Evolutionary conservation across 805 yeast genomes (phyloP).

Genomic region (Starmerella powellii): DNA sequence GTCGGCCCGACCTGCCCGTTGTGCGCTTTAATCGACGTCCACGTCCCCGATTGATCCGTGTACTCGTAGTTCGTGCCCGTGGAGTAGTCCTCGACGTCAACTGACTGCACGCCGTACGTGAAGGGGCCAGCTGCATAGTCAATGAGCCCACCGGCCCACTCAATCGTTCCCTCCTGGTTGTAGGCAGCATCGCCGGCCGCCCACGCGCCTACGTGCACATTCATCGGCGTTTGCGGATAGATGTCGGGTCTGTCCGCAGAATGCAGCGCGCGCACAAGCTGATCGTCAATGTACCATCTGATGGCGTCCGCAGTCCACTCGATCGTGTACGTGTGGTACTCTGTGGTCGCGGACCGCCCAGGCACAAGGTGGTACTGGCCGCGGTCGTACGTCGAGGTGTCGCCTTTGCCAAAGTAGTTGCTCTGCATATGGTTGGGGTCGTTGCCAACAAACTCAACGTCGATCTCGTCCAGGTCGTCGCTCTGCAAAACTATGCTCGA

Average conservation of each 20-base stretch:
- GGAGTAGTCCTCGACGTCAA: constrained; percentile 50
- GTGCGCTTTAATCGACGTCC: constrained; percentile 32
- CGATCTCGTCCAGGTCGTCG: constrained; percentile 84
- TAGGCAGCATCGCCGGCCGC: constrained; percentile 37
- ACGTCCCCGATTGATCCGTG: constrained; percentile 32
- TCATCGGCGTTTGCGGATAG: constrained; percentile 83
- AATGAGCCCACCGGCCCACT: constrained; percentile 61
- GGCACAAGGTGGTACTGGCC: constrained; percentile 55
- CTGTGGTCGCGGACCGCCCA: constrained; percentile 38
- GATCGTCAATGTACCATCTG: constrained; percentile 65
- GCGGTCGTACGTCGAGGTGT: constrained; percentile 63
- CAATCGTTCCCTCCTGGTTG: constrained; percentile 49
- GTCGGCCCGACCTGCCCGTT: constrained; percentile 46
- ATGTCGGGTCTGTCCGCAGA: constrained; percentile 43
- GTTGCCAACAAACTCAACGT: constrained; percentile 77
- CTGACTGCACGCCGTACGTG: constrained; percentile 47
- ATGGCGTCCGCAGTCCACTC: constrained; percentile 66
- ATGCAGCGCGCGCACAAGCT: constrained; percentile 48
- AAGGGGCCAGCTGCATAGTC: constrained; percentile 38
- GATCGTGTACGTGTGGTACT: constrained; percentile 64
- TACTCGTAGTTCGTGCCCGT: constrained; percentile 36
- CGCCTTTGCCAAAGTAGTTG: constrained; percentile 65
- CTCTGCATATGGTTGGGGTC: constrained; percentile 65
- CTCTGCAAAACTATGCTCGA: constrained; percentile 70
- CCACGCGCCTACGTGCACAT: constrained; percentile 50